Conservation (phyloP, 129 eudicot genomes). For the Kitagawia praeruptora region DNA sequence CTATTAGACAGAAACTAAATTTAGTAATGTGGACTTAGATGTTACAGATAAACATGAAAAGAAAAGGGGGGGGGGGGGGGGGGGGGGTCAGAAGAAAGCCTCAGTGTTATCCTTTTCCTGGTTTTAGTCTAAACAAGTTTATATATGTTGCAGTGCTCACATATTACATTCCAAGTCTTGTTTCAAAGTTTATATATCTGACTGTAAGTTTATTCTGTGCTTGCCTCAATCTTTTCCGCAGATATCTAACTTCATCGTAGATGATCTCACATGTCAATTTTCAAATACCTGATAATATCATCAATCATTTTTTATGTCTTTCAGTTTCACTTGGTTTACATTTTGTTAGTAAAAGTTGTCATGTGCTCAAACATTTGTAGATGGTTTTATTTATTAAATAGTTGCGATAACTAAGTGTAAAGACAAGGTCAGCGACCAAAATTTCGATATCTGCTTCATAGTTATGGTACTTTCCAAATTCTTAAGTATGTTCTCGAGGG, state of each 20-base stretch:
- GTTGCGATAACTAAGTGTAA: neutral
- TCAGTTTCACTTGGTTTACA: neutral
- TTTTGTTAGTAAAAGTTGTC: neutral
- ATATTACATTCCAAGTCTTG: neutral
- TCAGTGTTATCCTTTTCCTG: neutral
- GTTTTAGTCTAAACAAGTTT: neutral
- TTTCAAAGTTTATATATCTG: neutral
- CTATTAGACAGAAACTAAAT: too few relatives aligned
- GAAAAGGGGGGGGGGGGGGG: neutral
- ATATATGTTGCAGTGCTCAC: neutral
- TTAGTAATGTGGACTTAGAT: neutral
- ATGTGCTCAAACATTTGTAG: neutral
- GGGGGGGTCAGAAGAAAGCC: neutral
- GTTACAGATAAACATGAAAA: neutral
- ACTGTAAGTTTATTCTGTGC: neutral
- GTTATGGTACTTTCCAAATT: neutral
- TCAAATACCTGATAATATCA: neutral
- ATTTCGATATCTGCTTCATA: neutral
- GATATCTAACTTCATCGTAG: neutral
- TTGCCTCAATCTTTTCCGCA: too few relatives aligned
- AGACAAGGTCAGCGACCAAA: neutral
- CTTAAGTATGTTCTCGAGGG: neutral
- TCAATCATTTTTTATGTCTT: neutral
- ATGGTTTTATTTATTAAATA: neutral
- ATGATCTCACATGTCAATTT: neutral